Evolutionary conservation across 2,329 filamentous ascomycete species (phyloP), one percentile per base, ranked within the genome.

Genomic region (Tolypocladium amazonense): DNA sequence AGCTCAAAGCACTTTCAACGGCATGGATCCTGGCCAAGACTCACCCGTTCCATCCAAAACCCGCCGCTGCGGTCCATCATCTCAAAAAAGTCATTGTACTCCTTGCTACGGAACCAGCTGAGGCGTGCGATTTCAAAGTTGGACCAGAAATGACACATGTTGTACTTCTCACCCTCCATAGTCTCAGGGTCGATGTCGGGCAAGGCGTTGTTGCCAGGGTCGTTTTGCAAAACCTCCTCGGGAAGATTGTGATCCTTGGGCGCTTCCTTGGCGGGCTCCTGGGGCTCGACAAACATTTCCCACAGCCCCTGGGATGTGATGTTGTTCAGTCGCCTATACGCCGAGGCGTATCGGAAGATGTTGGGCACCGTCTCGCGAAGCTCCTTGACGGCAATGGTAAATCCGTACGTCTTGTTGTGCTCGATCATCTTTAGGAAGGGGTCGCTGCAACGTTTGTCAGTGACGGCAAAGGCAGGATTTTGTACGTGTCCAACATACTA

Each of bases 131-230:
- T 99, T 75, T 99, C 94, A 67, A 99, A 99, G 74, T 99, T 99
- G 74, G 92, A 96, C 94, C 94, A 99, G 80, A 97, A 99, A 79
- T 99, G 94, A 73, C 94, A 99, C 94, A 99, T 99, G 78, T 99
- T 99, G 81, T 99, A 99, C 68, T 87, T 90, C 74, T 99, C 94
- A 64, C 92, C 91, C 72, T 97, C 93, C 94, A 99, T 99, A 50
- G 87, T 84, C 70, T 97, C 92, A 0, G 88, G 87, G 69, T 97
- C 91, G 60, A 97, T 89, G 50, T 94, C 86, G 37, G 88, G 86
- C n/a, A 91, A 76, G 39, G 82, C 82, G 63, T 87, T 86, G 59
- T 82, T 81, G 43, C 84, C 86, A 30, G 90, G 86, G 62, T 96
- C 89, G 56, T 84, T 86, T 66, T 87, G 86, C 27, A 94, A 76